Evolutionary conservation across 441 rosid genomes (phyloP), one percentile per base, ranked within the genome.

Genomic region (Arabidopsis lyrata): DNA sequence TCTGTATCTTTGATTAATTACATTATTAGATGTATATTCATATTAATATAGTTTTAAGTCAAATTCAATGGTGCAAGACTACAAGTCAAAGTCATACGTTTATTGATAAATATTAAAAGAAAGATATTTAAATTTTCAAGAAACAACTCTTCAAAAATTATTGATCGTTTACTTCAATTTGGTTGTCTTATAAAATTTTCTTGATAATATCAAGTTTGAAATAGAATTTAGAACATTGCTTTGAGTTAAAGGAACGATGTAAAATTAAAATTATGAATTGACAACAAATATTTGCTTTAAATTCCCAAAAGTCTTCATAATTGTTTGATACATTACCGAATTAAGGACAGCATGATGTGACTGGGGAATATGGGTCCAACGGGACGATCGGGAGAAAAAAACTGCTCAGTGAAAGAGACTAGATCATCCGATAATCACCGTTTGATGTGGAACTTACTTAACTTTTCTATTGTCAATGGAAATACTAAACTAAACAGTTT

Each of bases 341-440:
- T 54, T 20, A n/a, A 16, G 69, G 67, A 64, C 53, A 29, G 13
- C 44, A 44, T 64, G 72, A 70, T 70, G 80, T 70, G 80, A 77
- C 80, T 15, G 63, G 66, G 35, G 54, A 64, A 63, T 70, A 48
- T 64, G 76, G 72, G 68, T 41, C 76, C 68, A 20, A 58, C 15
- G 34, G 55, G 68, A 53, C n/a, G 44, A 68, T 55, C 66, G 66
- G 56, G 66, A 18, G 50, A 38, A 29, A 20, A 38, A 48, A 45
- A 49, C 76, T 56, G 20, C 63, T 63, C 41, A 38, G 0, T 31
- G 56, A 70, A 55, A 63, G 61, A 24, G 16, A 63, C 38, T 52
- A 2, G 29, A 55, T 62, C 10, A 42, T 45, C 44, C 5, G 15
- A 31, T 45, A 2, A 15, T 47, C 70, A 68, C 75, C 70, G 16